phyloP scores from a whole-genome alignment of 805 yeast species.

The Suhomyces kilbournensis region DNA sequence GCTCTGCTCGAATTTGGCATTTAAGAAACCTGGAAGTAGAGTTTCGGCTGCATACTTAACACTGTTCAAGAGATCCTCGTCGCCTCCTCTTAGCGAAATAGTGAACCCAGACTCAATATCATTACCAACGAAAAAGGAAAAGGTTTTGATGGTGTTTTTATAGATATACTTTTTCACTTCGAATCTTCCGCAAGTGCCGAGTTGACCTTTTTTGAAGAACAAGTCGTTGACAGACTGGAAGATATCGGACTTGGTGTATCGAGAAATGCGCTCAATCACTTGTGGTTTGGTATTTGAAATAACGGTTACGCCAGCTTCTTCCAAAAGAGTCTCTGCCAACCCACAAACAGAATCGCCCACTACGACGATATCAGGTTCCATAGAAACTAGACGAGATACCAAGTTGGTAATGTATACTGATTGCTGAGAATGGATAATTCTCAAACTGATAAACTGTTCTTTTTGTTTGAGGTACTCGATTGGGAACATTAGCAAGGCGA shows the following conservation, averaged over 20 bases:
- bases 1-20: conserved; percentile 67
- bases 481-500: conserved; percentile 83
- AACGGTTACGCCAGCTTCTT: conserved; percentile 76
- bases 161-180: conserved; percentile 66
- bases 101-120: conserved; percentile 76
- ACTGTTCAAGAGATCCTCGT: conserved; percentile 55
- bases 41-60: conserved; percentile 80
- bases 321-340: conserved; percentile 67
- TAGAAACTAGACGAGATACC: conserved; percentile 70
- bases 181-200: conserved; percentile 74
- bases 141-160: conserved; percentile 60
- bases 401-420: conserved; percentile 77
- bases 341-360: conserved; percentile 82
- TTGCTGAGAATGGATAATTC: conserved; percentile 84
- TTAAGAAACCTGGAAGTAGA: conserved; percentile 73
- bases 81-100: conserved; percentile 78
- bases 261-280: conserved; percentile 72
- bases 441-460: conserved; percentile 76
- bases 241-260: conserved; percentile 80
- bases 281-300: conserved; percentile 77
- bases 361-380: conserved; percentile 76
- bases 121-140: conserved; percentile 77
- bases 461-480: conserved; percentile 77
- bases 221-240: conserved; percentile 83
- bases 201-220: conserved; percentile 52